A percentile compares a stretch with the other conserved stretches of the same genome.
Conservation (phyloP, 192 early-diverging fungal genomes). For the Helicostylum pulchrum region DNA sequence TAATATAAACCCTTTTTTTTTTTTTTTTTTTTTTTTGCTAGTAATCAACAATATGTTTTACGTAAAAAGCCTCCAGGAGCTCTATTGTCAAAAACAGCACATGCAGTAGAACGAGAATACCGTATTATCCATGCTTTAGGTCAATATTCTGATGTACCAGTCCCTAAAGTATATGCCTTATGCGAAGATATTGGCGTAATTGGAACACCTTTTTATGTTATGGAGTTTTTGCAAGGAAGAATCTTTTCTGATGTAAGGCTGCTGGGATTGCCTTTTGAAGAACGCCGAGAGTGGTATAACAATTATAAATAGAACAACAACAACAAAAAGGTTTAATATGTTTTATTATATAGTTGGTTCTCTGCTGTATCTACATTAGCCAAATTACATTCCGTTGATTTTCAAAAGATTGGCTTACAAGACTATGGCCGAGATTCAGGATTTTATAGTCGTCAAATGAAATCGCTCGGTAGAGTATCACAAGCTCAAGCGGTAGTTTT, state of each 20-base stretch:
- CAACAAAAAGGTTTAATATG: neutral
- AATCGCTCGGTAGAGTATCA: slow-evolving; percentile 62
- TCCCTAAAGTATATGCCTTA: slow-evolving; percentile 82
- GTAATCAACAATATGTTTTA: slow-evolving; percentile 69
- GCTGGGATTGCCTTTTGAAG: slow-evolving; percentile 47
- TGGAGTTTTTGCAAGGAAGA: slow-evolving; percentile 85
- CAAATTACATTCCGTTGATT: slow-evolving; percentile 74
- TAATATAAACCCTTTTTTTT: neutral
- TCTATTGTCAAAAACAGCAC: slow-evolving; percentile 82
- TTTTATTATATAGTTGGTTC: slow-evolving; percentile 54
- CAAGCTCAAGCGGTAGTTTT: slow-evolving; percentile 62
- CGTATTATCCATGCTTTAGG: slow-evolving; percentile 75
- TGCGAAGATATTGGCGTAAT: slow-evolving; percentile 84
- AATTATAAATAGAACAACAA: slow-evolving; percentile 12
- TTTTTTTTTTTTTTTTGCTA: slow-evolving; percentile 25
- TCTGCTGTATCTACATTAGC: slow-evolving; percentile 76
- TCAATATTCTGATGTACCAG: slow-evolving; percentile 74
- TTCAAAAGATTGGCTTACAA: slow-evolving; percentile 63
- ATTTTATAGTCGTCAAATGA: slow-evolving; percentile 85
- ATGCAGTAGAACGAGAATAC: slow-evolving; percentile 93
- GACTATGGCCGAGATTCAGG: slow-evolving; percentile 62
- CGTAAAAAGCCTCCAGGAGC: slow-evolving; percentile 92
- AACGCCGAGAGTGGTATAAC: slow-evolving; percentile 45
- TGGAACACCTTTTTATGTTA: slow-evolving; percentile 91
- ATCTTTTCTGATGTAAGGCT: slow-evolving; percentile 72